Percentiles rank a stretch among this genome's conserved stretches.
Evolutionary conservation across 768 basidiomycete species (phyloP).

Genomic region (Tylopilus felleus): DNA sequence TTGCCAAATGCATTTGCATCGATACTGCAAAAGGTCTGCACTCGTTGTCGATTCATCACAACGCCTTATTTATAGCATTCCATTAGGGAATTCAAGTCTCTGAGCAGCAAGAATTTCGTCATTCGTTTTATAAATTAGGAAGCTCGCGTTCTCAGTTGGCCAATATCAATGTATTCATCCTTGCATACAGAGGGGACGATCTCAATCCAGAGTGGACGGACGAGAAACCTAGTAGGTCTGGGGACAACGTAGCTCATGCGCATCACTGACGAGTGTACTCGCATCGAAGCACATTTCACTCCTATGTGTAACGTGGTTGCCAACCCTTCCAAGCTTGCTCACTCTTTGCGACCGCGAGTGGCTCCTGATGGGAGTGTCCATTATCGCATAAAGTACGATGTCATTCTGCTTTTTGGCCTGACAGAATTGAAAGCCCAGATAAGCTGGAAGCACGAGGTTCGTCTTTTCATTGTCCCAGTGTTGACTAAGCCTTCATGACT

Average conservation of each 20-base stretch:
- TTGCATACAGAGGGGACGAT: constrained; percentile 16
- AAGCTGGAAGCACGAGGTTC: too few relatives aligned
- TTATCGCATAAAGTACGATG: constrained; percentile 25
- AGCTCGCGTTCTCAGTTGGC: background rate
- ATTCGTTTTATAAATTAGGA: background rate
- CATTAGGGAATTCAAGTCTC: constrained; percentile 16
- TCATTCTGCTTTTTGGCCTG: constrained; percentile 42
- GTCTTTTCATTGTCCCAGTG: too few relatives aligned
- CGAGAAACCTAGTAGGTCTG: constrained; percentile 6
- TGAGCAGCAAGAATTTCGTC: constrained; percentile 21
- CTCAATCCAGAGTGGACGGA: constrained; percentile 11
- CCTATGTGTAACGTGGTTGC: constrained; percentile 10
- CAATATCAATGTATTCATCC: background rate
- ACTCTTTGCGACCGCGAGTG: too few relatives aligned
- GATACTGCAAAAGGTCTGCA: constrained; percentile 34
- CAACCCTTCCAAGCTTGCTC: constrained; percentile 7
- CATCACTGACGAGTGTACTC: background rate
- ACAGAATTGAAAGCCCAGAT: too few relatives aligned
- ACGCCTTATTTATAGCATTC: background rate
- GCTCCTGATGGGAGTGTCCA: background rate
- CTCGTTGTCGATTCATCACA: fast-evolving
- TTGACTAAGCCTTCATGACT: too few relatives aligned
- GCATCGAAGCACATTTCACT: constrained; percentile 1
- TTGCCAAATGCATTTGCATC: constrained; percentile 36
- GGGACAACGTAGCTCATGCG: too few relatives aligned